A percentile compares a stretch with the other conserved stretches of the same genome.
These are phyloP conservation scores for Rosa chinensis DNA, from an alignment of 306 rosid species.

Conservation along the genomic window DNA sequence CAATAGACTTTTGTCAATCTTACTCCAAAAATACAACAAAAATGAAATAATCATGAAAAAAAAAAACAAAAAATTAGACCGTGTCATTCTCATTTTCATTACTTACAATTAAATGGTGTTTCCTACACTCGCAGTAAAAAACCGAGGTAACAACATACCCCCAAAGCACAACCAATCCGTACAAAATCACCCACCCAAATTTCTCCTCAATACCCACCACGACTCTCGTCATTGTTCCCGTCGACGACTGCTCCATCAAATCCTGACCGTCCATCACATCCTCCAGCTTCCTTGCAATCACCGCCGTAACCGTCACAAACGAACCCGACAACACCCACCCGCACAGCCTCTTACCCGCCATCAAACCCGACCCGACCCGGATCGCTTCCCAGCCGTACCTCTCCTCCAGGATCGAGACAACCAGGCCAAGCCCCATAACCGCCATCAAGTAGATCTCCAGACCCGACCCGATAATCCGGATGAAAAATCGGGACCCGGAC, in stretches of 20 bases:
- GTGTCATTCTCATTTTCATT: constrained; percentile 19
- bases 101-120: constrained; percentile 30
- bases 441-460: constrained; percentile 65
- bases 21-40: background rate
- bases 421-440: constrained; percentile 49
- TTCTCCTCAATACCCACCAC: constrained; percentile 31
- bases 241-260: constrained; percentile 15
- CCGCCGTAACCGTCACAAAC: constrained; percentile 33
- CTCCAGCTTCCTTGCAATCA: constrained; percentile 40
- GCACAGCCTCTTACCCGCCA: constrained; percentile 45
- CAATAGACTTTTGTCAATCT: too few species aligned
- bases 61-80: background rate
- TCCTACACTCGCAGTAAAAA: constrained; percentile 67
- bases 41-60: background rate
- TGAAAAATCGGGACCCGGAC: constrained; percentile 9
- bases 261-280: constrained; percentile 44
- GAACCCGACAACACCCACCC: constrained; percentile 62
- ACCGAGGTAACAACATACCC: constrained; percentile 59
- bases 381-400: constrained; percentile 64
- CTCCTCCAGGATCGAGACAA: constrained; percentile 71
- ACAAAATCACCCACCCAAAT: constrained; percentile 41
- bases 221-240: constrained; percentile 11
- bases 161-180: constrained; percentile 49
- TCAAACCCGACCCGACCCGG: constrained; percentile 44
- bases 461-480: constrained; percentile 24